Evolutionary conservation across 306 rosid species (phyloP).

Genomic region (Notholithocarpus densiflorus): DNA sequence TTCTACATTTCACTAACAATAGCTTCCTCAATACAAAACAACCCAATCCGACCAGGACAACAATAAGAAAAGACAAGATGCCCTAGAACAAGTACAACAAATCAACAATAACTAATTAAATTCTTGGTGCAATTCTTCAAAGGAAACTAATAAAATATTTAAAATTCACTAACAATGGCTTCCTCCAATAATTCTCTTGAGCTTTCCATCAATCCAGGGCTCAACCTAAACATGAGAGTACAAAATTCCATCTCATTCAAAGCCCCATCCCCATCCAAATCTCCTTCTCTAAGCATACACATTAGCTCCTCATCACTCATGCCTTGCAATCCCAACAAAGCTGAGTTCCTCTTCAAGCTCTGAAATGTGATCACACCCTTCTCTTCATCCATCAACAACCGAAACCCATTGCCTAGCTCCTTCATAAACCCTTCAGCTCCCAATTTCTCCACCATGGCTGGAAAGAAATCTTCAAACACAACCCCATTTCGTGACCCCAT

Average conservation of each 20-base stretch:
- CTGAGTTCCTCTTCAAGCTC: slow-evolving; percentile 78
- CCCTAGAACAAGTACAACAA: neutral
- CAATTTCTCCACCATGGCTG: slow-evolving; percentile 65
- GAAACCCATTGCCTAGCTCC: slow-evolving; percentile 69
- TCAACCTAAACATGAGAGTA: slow-evolving; percentile 76
- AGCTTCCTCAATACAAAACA: neutral
- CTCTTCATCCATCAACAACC: slow-evolving; percentile 59
- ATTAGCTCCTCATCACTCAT: slow-evolving; percentile 65
- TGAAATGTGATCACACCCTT: slow-evolving; percentile 64
- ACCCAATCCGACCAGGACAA: neutral
- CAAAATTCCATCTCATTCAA: slow-evolving; percentile 80
- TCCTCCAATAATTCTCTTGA: slow-evolving; percentile 55
- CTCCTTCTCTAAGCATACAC: slow-evolving; percentile 82
- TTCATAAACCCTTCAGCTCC: slow-evolving; percentile 73
- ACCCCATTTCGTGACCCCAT: slow-evolving; percentile 50
- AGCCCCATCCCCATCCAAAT: slow-evolving; percentile 74
- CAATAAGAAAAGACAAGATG: neutral
- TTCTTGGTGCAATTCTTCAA: too few species aligned
- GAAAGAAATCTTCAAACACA: slow-evolving; percentile 68
- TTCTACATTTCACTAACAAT: neutral
- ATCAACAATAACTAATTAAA: too few species aligned
- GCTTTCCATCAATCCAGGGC: slow-evolving; percentile 70
- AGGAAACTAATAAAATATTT: neutral
- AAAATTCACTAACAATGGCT: slow-evolving; percentile 31
- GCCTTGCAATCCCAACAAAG: slow-evolving; percentile 65